Evolutionary conservation across 1,284 basidiomycete species (phyloP).

Genomic region (Apiotrichum domesticum): DNA sequence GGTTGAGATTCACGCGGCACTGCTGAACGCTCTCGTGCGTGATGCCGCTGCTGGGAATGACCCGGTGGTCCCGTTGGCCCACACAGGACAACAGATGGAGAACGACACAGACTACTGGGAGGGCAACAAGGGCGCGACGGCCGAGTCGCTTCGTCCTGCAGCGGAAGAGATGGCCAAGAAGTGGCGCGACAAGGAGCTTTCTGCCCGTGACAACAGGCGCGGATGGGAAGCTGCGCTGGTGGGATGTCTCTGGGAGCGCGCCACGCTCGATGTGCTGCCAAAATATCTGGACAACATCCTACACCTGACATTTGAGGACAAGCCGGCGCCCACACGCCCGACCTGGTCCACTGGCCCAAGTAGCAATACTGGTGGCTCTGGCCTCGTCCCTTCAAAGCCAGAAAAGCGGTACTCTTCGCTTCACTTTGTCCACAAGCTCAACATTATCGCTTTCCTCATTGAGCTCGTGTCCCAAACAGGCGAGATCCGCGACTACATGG

Average conservation of each 20-base stretch:
- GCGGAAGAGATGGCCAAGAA: conserved; percentile 24
- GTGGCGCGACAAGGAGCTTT: conserved; percentile 37
- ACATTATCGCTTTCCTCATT: conserved; percentile 79
- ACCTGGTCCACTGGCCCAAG: conserved; percentile 44
- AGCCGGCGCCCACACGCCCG: conserved; percentile 41
- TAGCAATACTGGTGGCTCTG: conserved; percentile 38
- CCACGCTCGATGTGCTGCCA: conserved; percentile 66
- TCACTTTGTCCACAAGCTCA: conserved; percentile 70
- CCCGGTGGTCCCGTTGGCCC: conserved; percentile 27
- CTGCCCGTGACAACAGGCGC: conserved; percentile 34
- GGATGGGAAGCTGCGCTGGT: conserved; percentile 75
- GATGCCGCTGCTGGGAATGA: conserved; percentile 53
- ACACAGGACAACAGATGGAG: conserved; percentile 27
- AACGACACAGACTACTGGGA: conserved; percentile 43
- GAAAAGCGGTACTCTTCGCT: conserved; percentile 68
- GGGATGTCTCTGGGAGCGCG: conserved; percentile 86
- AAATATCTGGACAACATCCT: conserved; percentile 67
- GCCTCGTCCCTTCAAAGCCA: conserved; percentile 47
- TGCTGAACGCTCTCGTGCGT: conserved; percentile 76
- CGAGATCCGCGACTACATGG: conserved; percentile 78
- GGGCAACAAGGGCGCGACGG: conserved; percentile 43
- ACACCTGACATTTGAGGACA: conserved; percentile 60
- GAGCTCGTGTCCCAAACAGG: conserved; percentile 86
- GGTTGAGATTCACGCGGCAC: conserved; percentile 77
- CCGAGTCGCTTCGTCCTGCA: conserved; percentile 39